Evolutionary conservation across 1,284 basidiomycete genomes (phyloP), one percentile per base, ranked within the genome.

Genomic region (Irpex sp.): DNA sequence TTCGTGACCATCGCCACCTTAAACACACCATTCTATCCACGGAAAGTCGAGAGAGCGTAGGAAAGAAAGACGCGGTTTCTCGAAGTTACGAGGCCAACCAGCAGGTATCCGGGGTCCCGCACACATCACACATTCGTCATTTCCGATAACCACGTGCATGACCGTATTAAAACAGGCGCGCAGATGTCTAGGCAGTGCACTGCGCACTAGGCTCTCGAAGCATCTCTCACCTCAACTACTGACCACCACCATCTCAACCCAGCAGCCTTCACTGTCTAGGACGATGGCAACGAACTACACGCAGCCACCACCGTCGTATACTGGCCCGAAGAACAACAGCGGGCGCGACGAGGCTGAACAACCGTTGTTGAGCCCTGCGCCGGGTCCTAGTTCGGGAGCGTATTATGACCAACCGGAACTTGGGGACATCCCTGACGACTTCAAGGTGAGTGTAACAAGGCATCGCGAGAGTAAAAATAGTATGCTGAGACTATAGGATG

Each of bases 351-450:
- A 70, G 34, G 70, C 72, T 3, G 60, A 68, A 3, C 86, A 84
- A 59, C 87, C 85, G 0, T 75, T 89, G 26, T 77, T 87, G 26
- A 80, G 74, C 70, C 74, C 71, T 8, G 72, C 15, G 40, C 40
- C 80, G 75, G 72, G 81, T 69, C 75, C 79, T 57, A 82, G 82
- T 64, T 75, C 72, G 36, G 74, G 71, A 13, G 68, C 70, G 13
- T 82, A 87, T 69, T 91, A 83, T 68, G 82, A 92, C 74, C 89
- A 92, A 69, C 88, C 91, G n/a, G 79, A 76, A 21, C 76, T 75
- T 57, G 88, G 81, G 56, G 91, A 92, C 70, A 71, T 93, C 62
- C 92, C 91, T 1, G 91, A 93, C 72, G 91, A 93, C 74, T 93
- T 93, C 83, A 91, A 93, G 84, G 91, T 89, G 65, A 47, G 76